A percentile compares a stretch with the other conserved stretches of the same genome.
Evolutionary conservation across 305 asterid genomes (phyloP).

Genomic region (Ajuga reptans): DNA sequence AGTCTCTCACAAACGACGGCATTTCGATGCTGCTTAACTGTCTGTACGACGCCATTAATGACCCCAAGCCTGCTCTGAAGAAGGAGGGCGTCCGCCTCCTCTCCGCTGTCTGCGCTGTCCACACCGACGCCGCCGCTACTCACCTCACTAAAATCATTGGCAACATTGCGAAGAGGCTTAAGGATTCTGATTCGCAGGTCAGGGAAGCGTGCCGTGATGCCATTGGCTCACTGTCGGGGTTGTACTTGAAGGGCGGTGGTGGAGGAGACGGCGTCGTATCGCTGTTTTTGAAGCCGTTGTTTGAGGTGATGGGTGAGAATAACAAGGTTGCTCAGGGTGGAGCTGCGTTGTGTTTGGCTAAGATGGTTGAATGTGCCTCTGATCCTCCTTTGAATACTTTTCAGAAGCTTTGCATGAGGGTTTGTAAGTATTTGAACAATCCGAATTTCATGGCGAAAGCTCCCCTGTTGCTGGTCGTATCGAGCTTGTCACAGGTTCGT

Average conservation of each 20-base stretch:
- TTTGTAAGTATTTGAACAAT: constrained; percentile 70
- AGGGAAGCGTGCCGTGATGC: constrained; percentile 87
- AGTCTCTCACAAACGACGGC: constrained; percentile 70
- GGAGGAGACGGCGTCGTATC: constrained; percentile 66
- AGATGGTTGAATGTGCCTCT: constrained; percentile 73
- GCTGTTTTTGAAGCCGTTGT: constrained; percentile 79
- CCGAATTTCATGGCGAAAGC: constrained; percentile 87
- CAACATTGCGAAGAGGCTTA: constrained; percentile 68
- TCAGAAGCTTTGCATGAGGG: constrained; percentile 81
- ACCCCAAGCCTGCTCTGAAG: constrained; percentile 79
- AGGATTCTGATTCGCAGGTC: constrained; percentile 87
- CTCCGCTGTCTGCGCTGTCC: constrained; percentile 54
- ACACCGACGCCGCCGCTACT: constrained; percentile 58
- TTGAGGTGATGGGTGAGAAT: constrained; percentile 89
- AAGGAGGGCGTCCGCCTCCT: constrained; percentile 78
- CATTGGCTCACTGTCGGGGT: constrained; percentile 64
- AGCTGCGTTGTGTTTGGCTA: constrained; percentile 83
- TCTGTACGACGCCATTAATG: constrained; percentile 76
- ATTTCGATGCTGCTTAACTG: constrained; percentile 84
- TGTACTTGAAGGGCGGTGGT: constrained; percentile 66
- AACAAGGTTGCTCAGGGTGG: constrained; percentile 83
- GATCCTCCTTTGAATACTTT: constrained; percentile 55
- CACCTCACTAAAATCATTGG: constrained; percentile 81
- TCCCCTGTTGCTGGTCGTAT: constrained; percentile 69
- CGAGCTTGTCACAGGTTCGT: constrained; percentile 85